Evolutionary conservation across 441 rosid species (phyloP).

Genomic region (Codiaeum variegatum): DNA sequence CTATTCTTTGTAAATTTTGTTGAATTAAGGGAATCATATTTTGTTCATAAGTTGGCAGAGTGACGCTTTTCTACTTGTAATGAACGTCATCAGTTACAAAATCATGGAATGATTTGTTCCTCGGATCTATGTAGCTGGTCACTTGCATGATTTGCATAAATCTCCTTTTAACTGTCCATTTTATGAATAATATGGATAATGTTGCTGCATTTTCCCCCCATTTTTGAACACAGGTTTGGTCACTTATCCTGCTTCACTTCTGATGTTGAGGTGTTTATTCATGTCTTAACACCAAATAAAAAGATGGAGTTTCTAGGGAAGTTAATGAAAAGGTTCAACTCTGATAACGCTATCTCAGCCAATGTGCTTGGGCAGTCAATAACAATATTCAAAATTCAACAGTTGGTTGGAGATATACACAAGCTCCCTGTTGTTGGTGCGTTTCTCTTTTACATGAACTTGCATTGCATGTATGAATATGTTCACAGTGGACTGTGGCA

Average conservation of each 20-base stretch:
- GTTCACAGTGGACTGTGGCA: not conserved
- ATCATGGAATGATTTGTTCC: not conserved
- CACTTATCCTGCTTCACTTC: constrained; percentile 88
- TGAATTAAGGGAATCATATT: not conserved
- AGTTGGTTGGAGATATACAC: constrained; percentile 57
- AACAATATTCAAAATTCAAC: constrained; percentile 64
- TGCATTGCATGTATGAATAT: not conserved
- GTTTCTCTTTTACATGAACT: constrained; percentile 26
- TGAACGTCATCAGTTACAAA: not conserved
- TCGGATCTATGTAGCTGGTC: not conserved
- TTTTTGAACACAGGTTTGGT: constrained; percentile 72
- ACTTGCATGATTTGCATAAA: not conserved
- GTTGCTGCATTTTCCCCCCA: not conserved
- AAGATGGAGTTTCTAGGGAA: constrained; percentile 57
- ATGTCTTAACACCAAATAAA: constrained; percentile 56
- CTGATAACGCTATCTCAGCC: constrained; percentile 37
- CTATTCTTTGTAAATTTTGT: constrained; percentile 7
- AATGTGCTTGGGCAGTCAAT: constrained; percentile 79
- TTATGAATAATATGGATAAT: not conserved
- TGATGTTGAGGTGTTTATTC: constrained; percentile 71
- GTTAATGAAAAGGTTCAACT: constrained; percentile 37
- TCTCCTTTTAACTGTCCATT: not conserved
- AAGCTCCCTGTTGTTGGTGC: constrained; percentile 52
- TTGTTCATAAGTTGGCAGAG: not conserved
- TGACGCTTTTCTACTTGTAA: not conserved